Evolutionary conservation across 2,329 filamentous ascomycete species (phyloP).

Genomic region (Rutstroemia sydowiana): DNA sequence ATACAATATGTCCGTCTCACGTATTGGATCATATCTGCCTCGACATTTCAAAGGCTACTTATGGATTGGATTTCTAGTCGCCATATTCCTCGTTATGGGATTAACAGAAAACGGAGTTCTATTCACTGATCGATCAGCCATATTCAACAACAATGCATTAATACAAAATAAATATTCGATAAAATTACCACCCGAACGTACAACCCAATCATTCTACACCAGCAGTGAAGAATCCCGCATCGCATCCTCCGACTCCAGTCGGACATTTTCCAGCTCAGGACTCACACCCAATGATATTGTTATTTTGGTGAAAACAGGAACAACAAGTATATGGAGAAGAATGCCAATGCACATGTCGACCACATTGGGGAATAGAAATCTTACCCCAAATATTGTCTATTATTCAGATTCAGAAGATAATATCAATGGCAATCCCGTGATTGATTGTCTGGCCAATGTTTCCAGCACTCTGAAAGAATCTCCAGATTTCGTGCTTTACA

Average conservation of each 20-base stretch:
- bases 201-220: not conserved
- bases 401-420: slow-evolving; percentile 12
- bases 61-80: slow-evolving; percentile 14
- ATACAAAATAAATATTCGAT: not conserved
- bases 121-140: not conserved
- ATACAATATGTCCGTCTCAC: not conserved
- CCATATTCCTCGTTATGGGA: slow-evolving; percentile 13
- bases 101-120: slow-evolving; percentile 13
- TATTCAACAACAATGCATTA: not conserved
- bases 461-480: slow-evolving; percentile 11
- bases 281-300: slow-evolving; percentile 13
- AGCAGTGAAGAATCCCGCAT: not conserved
- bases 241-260: too few species aligned
- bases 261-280: not conserved
- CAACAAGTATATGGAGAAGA: slow-evolving; percentile 13
- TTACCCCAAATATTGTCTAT: slow-evolving; percentile 12
- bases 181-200: not conserved
- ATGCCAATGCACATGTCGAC: slow-evolving; percentile 17
- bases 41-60: slow-evolving; percentile 14
- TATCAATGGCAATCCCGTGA: slow-evolving; percentile 11
- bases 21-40: slow-evolving; percentile 5
- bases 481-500: slow-evolving; percentile 14
- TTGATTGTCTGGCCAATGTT: slow-evolving; percentile 14
- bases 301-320: slow-evolving; percentile 15
- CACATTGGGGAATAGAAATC: slow-evolving; percentile 6